Percentiles rank a stretch among this genome's conserved stretches.
These are phyloP conservation scores for Ganoderma lingzhi DNA, from an alignment of 1,284 basidiomycete genomes.

Conservation along the genomic window DNA sequence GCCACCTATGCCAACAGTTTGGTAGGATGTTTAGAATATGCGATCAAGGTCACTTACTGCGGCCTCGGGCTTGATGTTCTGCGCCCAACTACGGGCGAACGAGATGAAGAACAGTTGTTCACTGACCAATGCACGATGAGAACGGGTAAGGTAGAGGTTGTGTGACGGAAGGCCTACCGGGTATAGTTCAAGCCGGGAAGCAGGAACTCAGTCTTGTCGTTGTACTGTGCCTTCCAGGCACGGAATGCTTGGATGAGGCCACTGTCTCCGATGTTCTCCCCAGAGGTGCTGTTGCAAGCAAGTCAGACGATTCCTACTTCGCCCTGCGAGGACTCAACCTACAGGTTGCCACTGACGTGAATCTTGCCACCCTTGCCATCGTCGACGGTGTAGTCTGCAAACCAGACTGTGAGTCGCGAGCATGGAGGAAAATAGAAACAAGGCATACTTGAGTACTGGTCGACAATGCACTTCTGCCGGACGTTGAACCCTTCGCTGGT, in stretches of 20 bases:
- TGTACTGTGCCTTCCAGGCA: conserved; percentile 85
- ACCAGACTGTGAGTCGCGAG: not conserved
- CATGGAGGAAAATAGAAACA: not conserved
- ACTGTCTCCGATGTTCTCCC: conserved; percentile 91
- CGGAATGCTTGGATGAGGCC: conserved; percentile 87
- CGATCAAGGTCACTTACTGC: conserved; percentile 53
- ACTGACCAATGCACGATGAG: conserved; percentile 44
- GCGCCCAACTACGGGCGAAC: conserved; percentile 82
- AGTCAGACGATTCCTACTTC: not conserved
- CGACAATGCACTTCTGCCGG: conserved; percentile 87
- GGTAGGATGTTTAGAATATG: conserved; percentile 23
- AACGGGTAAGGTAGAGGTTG: not conserved
- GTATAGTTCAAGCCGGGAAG: conserved; percentile 89
- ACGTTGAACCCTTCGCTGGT: conserved; percentile 88
- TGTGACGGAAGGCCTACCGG: conserved; percentile 47
- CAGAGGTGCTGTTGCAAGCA: conserved; percentile 66
- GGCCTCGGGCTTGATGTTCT: conserved; percentile 78
- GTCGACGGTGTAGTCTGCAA: conserved; percentile 78
- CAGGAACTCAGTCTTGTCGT: conserved; percentile 70
- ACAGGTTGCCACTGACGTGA: conserved; percentile 87
- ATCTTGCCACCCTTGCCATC: conserved; percentile 87
- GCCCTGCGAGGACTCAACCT: conserved; percentile 35
- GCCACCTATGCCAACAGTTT: conserved; percentile 59
- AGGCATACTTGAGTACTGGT: conserved; percentile 81
- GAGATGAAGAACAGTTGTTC: conserved; percentile 94